Base-by-base conservation (phyloP, 208 protist genomes). In the Acanthamoeba sp. region DNA sequence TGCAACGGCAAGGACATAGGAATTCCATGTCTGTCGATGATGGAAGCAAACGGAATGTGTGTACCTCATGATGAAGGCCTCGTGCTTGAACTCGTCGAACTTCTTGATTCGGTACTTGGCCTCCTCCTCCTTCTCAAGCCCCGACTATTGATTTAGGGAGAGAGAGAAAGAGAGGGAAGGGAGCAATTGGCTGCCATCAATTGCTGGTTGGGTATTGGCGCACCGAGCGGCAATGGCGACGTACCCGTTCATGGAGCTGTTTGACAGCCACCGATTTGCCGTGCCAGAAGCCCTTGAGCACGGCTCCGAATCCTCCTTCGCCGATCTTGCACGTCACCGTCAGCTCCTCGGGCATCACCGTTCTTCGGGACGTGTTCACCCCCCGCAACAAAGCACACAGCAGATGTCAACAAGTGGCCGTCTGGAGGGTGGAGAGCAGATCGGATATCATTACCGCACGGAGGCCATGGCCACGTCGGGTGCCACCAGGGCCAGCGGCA, bases 1-100 rank as follows among this genome's bases (percentile, higher is more conserved):
- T 5, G 64, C 29, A 6, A 14, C 32, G 29, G 52, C 24, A 14
- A 57, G 52, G 9, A 16, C 20, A 57, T 22, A 57, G 22, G 16
- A 55, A 55, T 20, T n/a, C 45, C 10, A 55, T 22, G 22, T 55
- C 14, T 18, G 1, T 0, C 0, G 48, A 55, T 55, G 48, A n/a
- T n/a, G n/a, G n/a, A n/a, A n/a, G n/a, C n/a, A n/a, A n/a, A n/a
- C n/a, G n/a, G n/a, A n/a, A n/a, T n/a, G n/a, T n/a, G n/a, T n/a
- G n/a, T n/a, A 90, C 82, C 82, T 91, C 95, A 96, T 96, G 55
- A 96, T 73, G 45, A 94, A 96, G 34, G 94, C 95, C 57, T 96
- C 95, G 38, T 94, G 59, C 93, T 93, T 91, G 55, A 96, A 96
- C 66, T 96, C 92, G 59, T 94, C 88, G 24, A 95, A 96, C 73